These are phyloP conservation scores for Vitis rotundifolia DNA, from an alignment of 164 flowering plant species.

Conservation along the genomic window DNA sequence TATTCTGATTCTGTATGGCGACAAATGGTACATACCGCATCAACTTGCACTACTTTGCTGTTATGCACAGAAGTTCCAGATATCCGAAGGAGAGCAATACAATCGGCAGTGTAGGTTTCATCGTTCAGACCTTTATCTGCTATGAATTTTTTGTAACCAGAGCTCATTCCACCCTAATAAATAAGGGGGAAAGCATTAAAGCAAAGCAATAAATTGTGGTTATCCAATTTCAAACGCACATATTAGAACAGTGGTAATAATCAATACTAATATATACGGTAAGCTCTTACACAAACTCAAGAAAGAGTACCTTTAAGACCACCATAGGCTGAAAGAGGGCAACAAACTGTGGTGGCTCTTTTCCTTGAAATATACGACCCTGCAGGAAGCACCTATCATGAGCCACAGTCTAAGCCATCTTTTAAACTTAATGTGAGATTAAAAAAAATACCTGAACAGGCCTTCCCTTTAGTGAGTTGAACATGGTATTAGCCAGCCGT, in stretches of 20 bases:
- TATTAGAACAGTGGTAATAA: not conserved
- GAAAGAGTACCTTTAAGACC: conserved; percentile 69
- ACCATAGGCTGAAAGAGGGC: conserved; percentile 97
- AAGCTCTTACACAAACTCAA: not conserved
- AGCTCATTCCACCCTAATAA: conserved; percentile 91
- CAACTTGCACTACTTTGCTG: conserved; percentile 88
- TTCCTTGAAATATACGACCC: conserved; percentile 91
- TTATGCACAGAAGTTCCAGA: conserved; percentile 84
- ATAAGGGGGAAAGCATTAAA: conserved; percentile 6
- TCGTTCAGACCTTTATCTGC: conserved; percentile 78
- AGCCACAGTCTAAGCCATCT: not conserved
- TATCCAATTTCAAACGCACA: no score
- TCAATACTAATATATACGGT: not conserved
- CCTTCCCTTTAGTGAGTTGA: conserved; percentile 90
- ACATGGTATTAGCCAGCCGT: conserved; percentile 80
- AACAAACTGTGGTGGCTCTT: conserved; percentile 95
- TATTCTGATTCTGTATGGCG: no score
- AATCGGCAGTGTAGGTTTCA: conserved; percentile 76
- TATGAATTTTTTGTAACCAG: conserved; percentile 76
- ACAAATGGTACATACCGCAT: conserved; percentile 56
- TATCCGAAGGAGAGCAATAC: conserved; percentile 79
- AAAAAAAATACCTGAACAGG: conserved; percentile 74
- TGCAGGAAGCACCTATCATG: conserved; percentile 31
- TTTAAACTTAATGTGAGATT: conserved; percentile 10
- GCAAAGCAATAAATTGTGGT: not conserved